phyloP scores from a whole-genome alignment of 306 rosid genomes.

The Vigna unguiculata region DNA sequence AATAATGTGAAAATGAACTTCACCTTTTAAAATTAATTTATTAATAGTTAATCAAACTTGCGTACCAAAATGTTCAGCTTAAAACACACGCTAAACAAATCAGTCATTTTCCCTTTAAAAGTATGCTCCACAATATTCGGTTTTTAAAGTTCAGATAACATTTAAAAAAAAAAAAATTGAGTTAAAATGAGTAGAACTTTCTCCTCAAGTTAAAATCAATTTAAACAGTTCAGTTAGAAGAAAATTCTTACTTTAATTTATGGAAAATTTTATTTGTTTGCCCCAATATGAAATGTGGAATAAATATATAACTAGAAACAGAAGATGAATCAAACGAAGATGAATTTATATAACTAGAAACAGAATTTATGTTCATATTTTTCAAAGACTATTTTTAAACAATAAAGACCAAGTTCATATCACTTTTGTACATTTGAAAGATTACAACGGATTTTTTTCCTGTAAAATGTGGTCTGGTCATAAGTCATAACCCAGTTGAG shows the following conservation, averaged over 20 bases:
- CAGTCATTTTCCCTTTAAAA: not conserved
- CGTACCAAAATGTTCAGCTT: not conserved
- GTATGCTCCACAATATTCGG: not conserved
- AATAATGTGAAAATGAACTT: slow-evolving; percentile 3
- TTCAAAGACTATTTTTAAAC: not conserved
- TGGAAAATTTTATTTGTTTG: too few species aligned
- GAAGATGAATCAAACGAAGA: not conserved
- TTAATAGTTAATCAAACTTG: slow-evolving; percentile 12
- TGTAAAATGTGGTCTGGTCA: not conserved
- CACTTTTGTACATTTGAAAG: not conserved
- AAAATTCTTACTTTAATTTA: too few species aligned
- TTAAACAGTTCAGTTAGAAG: too few species aligned
- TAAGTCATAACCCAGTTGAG: not conserved
- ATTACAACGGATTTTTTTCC: not conserved
- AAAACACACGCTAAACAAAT: slow-evolving; percentile 3
- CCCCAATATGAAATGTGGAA: not conserved
- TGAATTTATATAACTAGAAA: not conserved
- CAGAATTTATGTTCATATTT: not conserved
- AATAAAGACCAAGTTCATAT: not conserved
- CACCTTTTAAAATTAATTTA: not conserved
- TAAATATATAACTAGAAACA: too few species aligned
- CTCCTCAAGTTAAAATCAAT: not conserved
- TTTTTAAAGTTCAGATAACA: not conserved
- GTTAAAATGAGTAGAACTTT: not conserved
- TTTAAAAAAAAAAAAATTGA: not conserved